These are phyloP conservation scores for Trapa bicornis DNA, from an alignment of 345 rosid genomes.

Conservation along the genomic window DNA sequence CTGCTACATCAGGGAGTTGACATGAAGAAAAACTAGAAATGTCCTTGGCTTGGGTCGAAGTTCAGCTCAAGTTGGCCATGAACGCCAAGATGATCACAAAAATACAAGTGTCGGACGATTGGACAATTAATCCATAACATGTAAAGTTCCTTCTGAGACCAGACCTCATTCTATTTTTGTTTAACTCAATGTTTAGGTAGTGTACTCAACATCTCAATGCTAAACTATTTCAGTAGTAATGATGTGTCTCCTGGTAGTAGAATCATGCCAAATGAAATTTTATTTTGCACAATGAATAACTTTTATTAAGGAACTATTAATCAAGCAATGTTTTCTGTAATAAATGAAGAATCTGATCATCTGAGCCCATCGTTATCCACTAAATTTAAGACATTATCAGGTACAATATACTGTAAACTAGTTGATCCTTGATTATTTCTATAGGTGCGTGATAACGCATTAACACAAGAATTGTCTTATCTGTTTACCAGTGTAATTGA, in stretches of 20 bases:
- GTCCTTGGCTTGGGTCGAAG: neutral
- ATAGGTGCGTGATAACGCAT: too few species aligned
- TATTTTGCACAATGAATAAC: too few species aligned
- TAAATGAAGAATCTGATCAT: too few species aligned
- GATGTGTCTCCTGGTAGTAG: neutral
- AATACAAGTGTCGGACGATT: neutral
- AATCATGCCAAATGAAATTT: neutral
- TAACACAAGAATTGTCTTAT: too few species aligned
- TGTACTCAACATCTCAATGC: neutral
- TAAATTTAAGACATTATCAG: too few species aligned
- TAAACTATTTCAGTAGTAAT: neutral
- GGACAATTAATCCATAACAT: neutral
- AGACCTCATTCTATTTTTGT: neutral
- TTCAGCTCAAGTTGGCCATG: neutral
- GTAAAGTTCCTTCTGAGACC: neutral
- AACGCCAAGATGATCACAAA: neutral
- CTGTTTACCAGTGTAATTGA: too few species aligned
- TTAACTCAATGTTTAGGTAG: neutral
- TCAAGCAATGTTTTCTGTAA: too few species aligned
- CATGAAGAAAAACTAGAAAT: neutral
- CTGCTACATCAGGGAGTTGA: neutral
- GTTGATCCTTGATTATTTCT: too few species aligned
- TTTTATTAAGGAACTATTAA: too few species aligned
- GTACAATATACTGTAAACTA: too few species aligned
- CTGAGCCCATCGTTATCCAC: too few species aligned